Base-by-base conservation (phyloP, 2,329 filamentous ascomycete genomes). In the Gyromitra esculenta region DNA sequence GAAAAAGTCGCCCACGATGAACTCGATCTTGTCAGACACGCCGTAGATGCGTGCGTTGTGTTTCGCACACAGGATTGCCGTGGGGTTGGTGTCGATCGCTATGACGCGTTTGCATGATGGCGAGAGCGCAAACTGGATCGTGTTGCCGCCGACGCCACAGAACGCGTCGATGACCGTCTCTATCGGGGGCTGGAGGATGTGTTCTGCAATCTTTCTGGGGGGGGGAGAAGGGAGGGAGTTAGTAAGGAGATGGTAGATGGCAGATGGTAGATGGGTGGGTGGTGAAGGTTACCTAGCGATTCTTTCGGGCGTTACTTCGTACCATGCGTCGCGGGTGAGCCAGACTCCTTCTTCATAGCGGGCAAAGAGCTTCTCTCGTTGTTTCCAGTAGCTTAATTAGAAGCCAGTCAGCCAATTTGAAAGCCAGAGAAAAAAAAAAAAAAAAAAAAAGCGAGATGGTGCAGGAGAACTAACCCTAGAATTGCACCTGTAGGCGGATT, bases 301-400 rank as follows among this genome's bases (percentile, higher is more conserved):
- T 3, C 92, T 92, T 83, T 99, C 95, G 13, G 96, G 94, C 0
- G 96, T 99, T 6, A 98, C 94, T 71, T 94, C 96, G 83, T 96
- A 99, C 96, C 96, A 99, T 69, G 94, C 92, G 84, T 95, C 91
- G 82, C 97, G 91, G 0, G 96, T 99, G 87, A 99, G 89, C 86
- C 90, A 91, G 79, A 99, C 88, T 71, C 94, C 95, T 75, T 94
- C 88, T 82, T 97, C 91, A 82, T 97, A 99, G 80, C 88, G 88
- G 15, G 91, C 91, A 84, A 97, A 99, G 79, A 99, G 92, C 67
- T 90, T 91, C 83, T 96, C 91, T 76, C 96, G 89, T 82, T 98
- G 94, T 15, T 91, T 87, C 89, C 93, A 99, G 84, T 99, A 99
- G 18, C 76, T 77, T 39, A 31, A 37, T 39, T n/a, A n/a, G 45